phyloP scores from a whole-genome alignment of 768 basidiomycete species.

The Suillus hirtellus region DNA sequence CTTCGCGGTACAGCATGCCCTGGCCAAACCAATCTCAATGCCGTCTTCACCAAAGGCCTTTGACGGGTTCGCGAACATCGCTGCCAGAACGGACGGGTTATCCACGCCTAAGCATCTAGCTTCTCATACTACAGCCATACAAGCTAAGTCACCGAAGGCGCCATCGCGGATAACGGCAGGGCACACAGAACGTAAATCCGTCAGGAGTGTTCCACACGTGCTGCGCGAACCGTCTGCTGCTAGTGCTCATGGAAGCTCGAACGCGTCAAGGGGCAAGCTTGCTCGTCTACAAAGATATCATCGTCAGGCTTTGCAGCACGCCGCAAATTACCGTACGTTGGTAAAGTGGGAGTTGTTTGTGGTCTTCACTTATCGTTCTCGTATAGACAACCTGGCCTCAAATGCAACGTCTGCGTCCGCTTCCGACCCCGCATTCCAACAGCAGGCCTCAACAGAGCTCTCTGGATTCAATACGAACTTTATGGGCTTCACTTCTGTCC shows the following conservation, averaged over 20 bases:
- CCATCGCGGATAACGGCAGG: background rate
- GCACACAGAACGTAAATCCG: background rate
- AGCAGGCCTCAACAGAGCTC: constrained; percentile 38
- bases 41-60: background rate
- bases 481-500: constrained; percentile 29
- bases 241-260: background rate
- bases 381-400: constrained; percentile 35
- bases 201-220: background rate
- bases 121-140: background rate
- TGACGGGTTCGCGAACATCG: background rate
- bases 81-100: background rate
- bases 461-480: constrained; percentile 36
- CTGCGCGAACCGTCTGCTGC: background rate
- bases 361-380: background rate
- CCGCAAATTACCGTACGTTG: constrained; percentile 1
- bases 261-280: background rate
- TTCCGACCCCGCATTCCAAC: constrained; percentile 38
- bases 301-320: background rate
- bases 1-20: constrained; percentile 18
- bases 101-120: background rate
- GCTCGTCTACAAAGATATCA: background rate
- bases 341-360: background rate
- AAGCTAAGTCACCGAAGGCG: background rate
- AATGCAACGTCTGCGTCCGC: constrained; percentile 29
- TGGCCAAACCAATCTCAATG: constrained; percentile 21